Evolutionary conservation across 148 eudicot species (phyloP), one percentile per base, ranked within the genome.

Genomic region (Pharnaceum exiguum): DNA sequence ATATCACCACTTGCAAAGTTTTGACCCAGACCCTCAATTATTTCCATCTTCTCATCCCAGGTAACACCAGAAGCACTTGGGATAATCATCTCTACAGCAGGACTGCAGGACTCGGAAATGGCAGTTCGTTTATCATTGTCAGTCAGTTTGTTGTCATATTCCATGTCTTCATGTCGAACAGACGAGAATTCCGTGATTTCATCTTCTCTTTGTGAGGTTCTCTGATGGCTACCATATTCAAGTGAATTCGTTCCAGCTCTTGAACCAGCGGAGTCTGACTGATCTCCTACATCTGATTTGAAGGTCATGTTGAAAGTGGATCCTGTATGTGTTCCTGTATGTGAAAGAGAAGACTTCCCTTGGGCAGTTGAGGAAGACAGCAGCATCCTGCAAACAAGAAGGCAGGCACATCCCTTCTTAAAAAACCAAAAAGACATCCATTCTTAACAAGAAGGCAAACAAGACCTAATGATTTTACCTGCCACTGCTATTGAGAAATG

Each of bases 1-100:
- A 48, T 49, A 61, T 73, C 81, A 58, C 72, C 75, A 46, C 28
- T 54, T 46, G 45, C 74, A 63, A 33, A 55, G 7, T 59, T 66
- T 27, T 33, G 51, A 59, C 46, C 61, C 32, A 37, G 42, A 39
- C 63, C 73, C 60, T 85, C 86, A 21, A 72, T 21, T 42, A 75
- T 54, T 76, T 86, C 93, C 62, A 62, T 40, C 77, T 79, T 86
- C 73, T 81, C 89, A 63, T 86, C 93, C 83, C 89, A 89, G 28
- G 87, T 77, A 56, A 74, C 79, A 68, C 54, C 72, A 58, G 82
- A 65, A 63, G 78, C 66, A 59, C 60, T 65, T 7, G 77, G 68
- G 7, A 37, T 64, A 55, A 55, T 58, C 54, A 64, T 70, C 55
- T 81, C 96, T 47, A 22, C 46, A 9, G 65, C 42, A 71, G 51